These are phyloP conservation scores for Malassezia cuniculi DNA, from an alignment of 1,284 basidiomycete genomes.

Conservation along the genomic window DNA sequence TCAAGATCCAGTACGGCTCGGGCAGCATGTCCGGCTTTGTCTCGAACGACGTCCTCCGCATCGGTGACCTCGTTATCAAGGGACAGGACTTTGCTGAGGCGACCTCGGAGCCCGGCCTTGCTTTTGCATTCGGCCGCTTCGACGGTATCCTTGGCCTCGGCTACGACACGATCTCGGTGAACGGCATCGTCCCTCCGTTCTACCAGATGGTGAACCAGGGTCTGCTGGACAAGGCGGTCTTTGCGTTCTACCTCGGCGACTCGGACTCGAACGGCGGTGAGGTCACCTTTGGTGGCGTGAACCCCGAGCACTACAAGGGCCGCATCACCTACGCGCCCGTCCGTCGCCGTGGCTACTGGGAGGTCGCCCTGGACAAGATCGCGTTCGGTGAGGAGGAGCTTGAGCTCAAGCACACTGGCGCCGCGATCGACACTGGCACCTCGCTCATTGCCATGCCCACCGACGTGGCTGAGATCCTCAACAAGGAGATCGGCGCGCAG, in stretches of 20 bases:
- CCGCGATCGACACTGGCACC: conserved; percentile 69
- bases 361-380: conserved; percentile 47
- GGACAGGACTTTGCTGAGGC: conserved; percentile 89
- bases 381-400: conserved; percentile 55
- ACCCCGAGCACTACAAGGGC: conserved; percentile 65
- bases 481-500: conserved; percentile 57
- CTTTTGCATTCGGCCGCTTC: conserved; percentile 79
- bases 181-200: conserved; percentile 84
- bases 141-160: conserved; percentile 91
- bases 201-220: conserved; percentile 81
- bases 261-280: conserved; percentile 83
- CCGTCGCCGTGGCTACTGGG: conserved; percentile 93
- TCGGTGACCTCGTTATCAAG: conserved; percentile 71
- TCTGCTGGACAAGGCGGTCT: conserved; percentile 72
- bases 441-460: conserved; percentile 80
- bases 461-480: conserved; percentile 94
- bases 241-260: conserved; percentile 83
- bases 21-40: conserved; percentile 95
- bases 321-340: conserved; percentile 77
- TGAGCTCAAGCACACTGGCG: conserved; percentile 69
- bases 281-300: conserved; percentile 84
- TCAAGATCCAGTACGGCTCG: conserved; percentile 89
- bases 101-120: conserved; percentile 86
- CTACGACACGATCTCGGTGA: conserved; percentile 92
- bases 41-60: conserved; percentile 66